phyloP scores from a whole-genome alignment of 306 rosid species.

The Prunus padus region DNA sequence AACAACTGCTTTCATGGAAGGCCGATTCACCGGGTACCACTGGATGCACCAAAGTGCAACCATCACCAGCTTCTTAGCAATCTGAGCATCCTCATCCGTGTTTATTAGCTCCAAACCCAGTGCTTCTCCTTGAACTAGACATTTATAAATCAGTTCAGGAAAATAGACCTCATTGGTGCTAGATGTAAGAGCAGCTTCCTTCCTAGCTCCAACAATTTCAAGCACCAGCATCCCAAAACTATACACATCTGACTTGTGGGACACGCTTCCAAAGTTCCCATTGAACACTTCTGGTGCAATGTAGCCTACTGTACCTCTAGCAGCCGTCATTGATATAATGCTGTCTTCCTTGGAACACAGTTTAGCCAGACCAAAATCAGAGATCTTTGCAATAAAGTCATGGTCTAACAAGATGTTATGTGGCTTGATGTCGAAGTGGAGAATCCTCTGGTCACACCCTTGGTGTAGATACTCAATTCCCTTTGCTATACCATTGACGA shows the following conservation, averaged over 20 bases:
- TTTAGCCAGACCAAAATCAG: slow-evolving; percentile 42
- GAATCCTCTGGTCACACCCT: slow-evolving; percentile 37
- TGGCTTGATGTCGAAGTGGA: slow-evolving; percentile 49
- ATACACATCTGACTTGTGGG: slow-evolving; percentile 31
- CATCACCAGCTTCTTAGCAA: slow-evolving; percentile 9
- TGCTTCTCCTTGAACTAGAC: not conserved
- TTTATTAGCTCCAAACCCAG: slow-evolving; percentile 15
- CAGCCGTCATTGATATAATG: slow-evolving; percentile 34
- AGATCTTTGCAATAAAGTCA: slow-evolving; percentile 31
- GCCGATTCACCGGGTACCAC: slow-evolving; percentile 18
- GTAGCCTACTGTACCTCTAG: slow-evolving; percentile 45
- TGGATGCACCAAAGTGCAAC: slow-evolving; percentile 22
- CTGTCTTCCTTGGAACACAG: slow-evolving; percentile 42
- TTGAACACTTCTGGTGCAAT: slow-evolving; percentile 46
- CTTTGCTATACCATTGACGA: slow-evolving; percentile 38
- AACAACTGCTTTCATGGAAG: slow-evolving; percentile 11
- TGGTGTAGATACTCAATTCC: slow-evolving; percentile 50
- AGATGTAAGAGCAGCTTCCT: not conserved
- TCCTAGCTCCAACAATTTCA: slow-evolving; percentile 36
- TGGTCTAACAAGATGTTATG: slow-evolving; percentile 39
- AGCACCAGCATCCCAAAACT: slow-evolving; percentile 44
- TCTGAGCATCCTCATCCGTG: not conserved
- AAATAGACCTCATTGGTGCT: slow-evolving; percentile 4
- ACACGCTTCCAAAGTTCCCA: slow-evolving; percentile 35
- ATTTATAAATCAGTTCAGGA: slow-evolving; percentile 7